A percentile compares a stretch with the other conserved stretches of the same genome.
Evolutionary conservation across 1,284 basidiomycete genomes (phyloP).

Genomic region (Melampsora americana): DNA sequence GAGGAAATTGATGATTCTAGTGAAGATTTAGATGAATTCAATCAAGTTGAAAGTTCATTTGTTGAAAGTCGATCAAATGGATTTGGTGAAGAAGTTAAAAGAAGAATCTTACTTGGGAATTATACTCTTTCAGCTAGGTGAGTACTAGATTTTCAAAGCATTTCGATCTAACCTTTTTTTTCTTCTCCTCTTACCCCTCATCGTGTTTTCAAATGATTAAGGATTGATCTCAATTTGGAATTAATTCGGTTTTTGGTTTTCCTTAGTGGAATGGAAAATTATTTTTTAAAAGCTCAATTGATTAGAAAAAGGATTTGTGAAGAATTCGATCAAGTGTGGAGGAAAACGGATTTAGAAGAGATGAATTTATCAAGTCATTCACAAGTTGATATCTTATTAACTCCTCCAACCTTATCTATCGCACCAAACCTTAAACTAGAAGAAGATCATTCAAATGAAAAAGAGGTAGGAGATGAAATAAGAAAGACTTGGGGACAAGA

Average conservation of each 20-base stretch:
- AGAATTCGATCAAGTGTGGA: constrained; percentile 73
- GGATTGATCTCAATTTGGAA: no score
- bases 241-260: background rate
- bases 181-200: no score
- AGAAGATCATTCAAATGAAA: background rate
- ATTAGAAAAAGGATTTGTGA: constrained; percentile 68
- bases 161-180: no score
- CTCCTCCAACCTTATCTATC: constrained; percentile 9
- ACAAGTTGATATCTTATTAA: constrained; percentile 13
- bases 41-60: background rate
- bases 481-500: constrained; percentile 51
- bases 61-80: constrained; percentile 51
- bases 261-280: constrained; percentile 85
- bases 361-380: background rate
- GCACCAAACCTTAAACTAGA: background rate
- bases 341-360: constrained; percentile 59
- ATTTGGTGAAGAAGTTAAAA: constrained; percentile 82
- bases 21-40: background rate
- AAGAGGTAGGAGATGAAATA: constrained; percentile 1
- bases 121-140: constrained; percentile 88
- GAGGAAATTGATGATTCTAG: no score
- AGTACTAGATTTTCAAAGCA: no score
- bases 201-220: no score
- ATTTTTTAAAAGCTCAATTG: constrained; percentile 85
- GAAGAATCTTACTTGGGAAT: constrained; percentile 84